phyloP scores from a whole-genome alignment of 345 rosid species.

The Salix suchowensis region DNA sequence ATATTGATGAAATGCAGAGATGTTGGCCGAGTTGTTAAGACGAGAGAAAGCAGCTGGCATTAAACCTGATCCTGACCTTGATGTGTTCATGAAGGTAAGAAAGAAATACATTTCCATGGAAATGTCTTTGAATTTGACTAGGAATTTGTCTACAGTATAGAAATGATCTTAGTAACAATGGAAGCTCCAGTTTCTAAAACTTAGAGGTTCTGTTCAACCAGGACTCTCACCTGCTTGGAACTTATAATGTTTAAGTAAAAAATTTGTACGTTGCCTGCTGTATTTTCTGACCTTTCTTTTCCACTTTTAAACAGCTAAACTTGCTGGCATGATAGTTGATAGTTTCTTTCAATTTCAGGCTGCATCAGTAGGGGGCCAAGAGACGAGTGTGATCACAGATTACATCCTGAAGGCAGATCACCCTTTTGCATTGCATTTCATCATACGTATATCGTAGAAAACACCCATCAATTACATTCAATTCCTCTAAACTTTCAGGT shows the following conservation, averaged over 20 bases:
- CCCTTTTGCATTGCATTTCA: no score
- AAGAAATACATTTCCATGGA: conserved; percentile 18
- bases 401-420: conserved; percentile 62
- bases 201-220: no score
- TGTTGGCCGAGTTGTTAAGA: conserved; percentile 54
- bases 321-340: background rate
- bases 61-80: conserved; percentile 69
- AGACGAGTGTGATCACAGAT: conserved; percentile 67
- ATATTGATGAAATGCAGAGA: conserved; percentile 29
- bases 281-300: no score
- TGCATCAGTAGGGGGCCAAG: conserved; percentile 40
- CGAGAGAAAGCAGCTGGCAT: conserved; percentile 67
- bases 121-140: no score
- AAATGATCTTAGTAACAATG: no score
- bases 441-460: no score
- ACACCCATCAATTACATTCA: background rate
- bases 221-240: no score
- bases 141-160: no score
- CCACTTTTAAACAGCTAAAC: no score
- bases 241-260: no score
- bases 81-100: conserved; percentile 70
- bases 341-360: conserved; percentile 35
- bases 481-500: conserved; percentile 36
- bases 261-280: no score
- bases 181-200: no score